Conservation (phyloP, 306 rosid species). For the Trifolium subterraneum region DNA sequence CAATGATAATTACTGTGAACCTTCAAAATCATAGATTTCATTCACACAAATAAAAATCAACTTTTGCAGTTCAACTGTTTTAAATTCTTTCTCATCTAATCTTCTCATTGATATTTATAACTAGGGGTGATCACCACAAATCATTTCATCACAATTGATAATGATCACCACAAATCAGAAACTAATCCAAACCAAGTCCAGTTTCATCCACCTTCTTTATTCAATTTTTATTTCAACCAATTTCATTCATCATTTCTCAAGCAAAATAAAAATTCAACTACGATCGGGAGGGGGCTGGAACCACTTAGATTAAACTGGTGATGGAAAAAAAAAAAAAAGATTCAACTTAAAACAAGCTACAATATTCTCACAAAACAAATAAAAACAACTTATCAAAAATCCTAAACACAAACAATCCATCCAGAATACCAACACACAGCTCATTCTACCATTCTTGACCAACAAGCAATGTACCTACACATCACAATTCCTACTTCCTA, state of each 20-base stretch:
- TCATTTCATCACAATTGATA: too few relatives aligned
- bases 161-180: conserved; percentile 3
- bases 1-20: too few relatives aligned
- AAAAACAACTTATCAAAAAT: not conserved
- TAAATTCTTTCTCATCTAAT: too few relatives aligned
- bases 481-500: not conserved
- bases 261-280: too few relatives aligned
- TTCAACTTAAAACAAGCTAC: not conserved
- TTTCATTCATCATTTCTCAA: not conserved
- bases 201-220: not conserved
- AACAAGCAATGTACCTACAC: conserved; percentile 15
- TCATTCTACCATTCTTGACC: not conserved
- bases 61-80: too few relatives aligned
- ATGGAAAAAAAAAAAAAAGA: too few relatives aligned
- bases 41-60: too few relatives aligned
- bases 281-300: too few relatives aligned
- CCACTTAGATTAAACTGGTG: too few relatives aligned
- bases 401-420: not conserved
- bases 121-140: too few relatives aligned
- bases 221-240: not conserved
- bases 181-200: not conserved
- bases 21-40: too few relatives aligned
- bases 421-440: not conserved
- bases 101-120: too few relatives aligned
- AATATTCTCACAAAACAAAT: not conserved